Percentiles rank a stretch among this genome's conserved stretches.
phyloP scores from a whole-genome alignment of 148 eudicot species.

The Camellia granthamiana region DNA sequence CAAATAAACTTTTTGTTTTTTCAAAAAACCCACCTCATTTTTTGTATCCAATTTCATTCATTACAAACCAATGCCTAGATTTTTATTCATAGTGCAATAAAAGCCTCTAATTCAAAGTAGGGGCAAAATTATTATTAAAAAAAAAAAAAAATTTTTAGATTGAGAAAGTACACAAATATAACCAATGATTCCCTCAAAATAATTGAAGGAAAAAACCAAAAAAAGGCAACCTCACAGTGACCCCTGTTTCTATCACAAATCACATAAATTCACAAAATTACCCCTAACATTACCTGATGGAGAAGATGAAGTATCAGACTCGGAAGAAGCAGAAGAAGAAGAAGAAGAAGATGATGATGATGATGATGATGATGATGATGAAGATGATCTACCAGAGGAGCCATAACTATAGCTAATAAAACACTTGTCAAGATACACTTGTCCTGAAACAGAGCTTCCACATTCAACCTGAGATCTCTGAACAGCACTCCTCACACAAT shows the following conservation, averaged over 20 bases:
- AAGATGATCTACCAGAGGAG: conserved; percentile 49
- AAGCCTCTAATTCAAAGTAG: not conserved
- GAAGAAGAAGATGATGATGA: conserved; percentile 31
- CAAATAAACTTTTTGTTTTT: no score
- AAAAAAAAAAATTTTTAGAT: not conserved
- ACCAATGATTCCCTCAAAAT: not conserved
- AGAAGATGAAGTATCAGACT: conserved; percentile 28
- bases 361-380: conserved; percentile 33
- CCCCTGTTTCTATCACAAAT: not conserved
- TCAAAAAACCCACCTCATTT: no score
- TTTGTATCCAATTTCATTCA: no score
- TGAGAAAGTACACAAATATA: not conserved
- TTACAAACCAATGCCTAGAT: no score
- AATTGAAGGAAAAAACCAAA: not conserved
- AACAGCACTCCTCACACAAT: conserved; percentile 72
- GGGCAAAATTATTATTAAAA: not conserved
- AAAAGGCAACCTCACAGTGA: not conserved
- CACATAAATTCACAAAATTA: not conserved
- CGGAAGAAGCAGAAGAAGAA: conserved; percentile 33
- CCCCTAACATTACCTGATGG: conserved; percentile 40
- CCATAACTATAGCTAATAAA: conserved; percentile 77
- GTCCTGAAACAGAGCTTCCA: conserved; percentile 71
- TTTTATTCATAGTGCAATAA: no score
- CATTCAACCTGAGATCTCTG: conserved; percentile 88
- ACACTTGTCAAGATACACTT: conserved; percentile 77